Evolutionary conservation across 2,329 filamentous ascomycete genomes (phyloP).

Genomic region (Cladobotryum protrusum): DNA sequence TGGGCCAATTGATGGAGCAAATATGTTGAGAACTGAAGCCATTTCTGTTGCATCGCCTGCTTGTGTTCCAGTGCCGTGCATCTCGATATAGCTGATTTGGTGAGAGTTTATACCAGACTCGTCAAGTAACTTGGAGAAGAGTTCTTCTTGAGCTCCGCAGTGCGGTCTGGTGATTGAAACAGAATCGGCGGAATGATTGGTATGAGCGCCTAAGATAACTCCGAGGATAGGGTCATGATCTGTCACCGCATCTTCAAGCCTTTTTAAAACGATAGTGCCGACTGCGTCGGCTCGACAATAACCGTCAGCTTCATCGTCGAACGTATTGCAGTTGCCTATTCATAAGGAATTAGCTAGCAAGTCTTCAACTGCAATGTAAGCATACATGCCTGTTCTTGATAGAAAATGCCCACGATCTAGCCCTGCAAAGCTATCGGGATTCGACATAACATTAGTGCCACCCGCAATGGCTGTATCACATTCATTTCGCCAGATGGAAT

Average conservation of each 20-base stretch:
- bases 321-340: constrained; percentile 68
- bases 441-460: constrained; percentile 72
- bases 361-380: no score
- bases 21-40: constrained; percentile 57
- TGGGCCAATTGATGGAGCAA: not conserved
- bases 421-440: constrained; percentile 73
- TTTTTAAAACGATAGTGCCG: constrained; percentile 69
- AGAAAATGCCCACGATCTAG: constrained; percentile 72
- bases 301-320: constrained; percentile 72
- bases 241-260: constrained; percentile 67
- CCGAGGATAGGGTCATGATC: constrained; percentile 75
- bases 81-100: constrained; percentile 76
- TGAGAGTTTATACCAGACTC: constrained; percentile 52
- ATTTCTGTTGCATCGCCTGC: constrained; percentile 79
- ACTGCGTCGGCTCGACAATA: constrained; percentile 77
- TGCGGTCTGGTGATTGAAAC: constrained; percentile 68
- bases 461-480: constrained; percentile 77
- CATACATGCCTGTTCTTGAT: no score
- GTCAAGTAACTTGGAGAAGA: constrained; percentile 60
- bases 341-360: no score
- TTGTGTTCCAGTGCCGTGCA: constrained; percentile 84
- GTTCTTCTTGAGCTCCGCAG: constrained; percentile 52
- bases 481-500: constrained; percentile 55
- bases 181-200: constrained; percentile 66
- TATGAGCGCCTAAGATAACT: constrained; percentile 60